These are phyloP conservation scores for Agaricus blazei DNA, from an alignment of 768 basidiomycete genomes.

Conservation along the genomic window DNA sequence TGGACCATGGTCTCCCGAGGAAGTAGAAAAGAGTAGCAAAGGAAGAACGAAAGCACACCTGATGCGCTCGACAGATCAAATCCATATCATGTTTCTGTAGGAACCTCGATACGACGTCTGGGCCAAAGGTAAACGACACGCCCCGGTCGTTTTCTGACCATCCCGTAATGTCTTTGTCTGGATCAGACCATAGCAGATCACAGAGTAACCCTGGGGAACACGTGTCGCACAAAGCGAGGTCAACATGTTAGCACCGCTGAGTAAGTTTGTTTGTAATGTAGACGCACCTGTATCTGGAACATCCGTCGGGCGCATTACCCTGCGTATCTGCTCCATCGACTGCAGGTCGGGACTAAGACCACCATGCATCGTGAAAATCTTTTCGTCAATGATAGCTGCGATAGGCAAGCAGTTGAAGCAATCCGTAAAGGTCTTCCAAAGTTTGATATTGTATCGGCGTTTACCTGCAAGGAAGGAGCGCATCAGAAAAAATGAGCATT, in stretches of 20 bases:
- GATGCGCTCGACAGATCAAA: slow-evolving; percentile 96
- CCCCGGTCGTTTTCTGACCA: slow-evolving; percentile 99
- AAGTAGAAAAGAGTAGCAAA: not conserved
- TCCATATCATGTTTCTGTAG: slow-evolving; percentile 99
- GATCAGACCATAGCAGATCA: slow-evolving; percentile 98
- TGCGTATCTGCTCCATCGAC: slow-evolving; percentile 99
- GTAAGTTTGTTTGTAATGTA: not conserved
- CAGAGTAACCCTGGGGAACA: slow-evolving; percentile 66
- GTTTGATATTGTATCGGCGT: slow-evolving; percentile 99
- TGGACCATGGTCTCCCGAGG: not conserved
- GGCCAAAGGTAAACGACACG: slow-evolving; percentile 98
- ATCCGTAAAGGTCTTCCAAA: slow-evolving; percentile 99
- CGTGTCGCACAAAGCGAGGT: not conserved
- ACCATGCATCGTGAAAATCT: slow-evolving; percentile 99
- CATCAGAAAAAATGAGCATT: not conserved
- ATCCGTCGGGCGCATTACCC: slow-evolving; percentile 98
- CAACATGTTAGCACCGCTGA: not conserved
- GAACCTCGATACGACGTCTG: slow-evolving; percentile 97
- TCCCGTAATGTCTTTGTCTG: slow-evolving; percentile 98
- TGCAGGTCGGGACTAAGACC: slow-evolving; percentile 96
- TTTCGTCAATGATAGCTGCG: slow-evolving; percentile 99
- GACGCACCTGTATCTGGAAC: slow-evolving; percentile 92
- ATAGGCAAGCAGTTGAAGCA: slow-evolving; percentile 99
- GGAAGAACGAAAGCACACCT: slow-evolving; percentile 47
- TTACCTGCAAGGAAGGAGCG: slow-evolving; percentile 62